Base-by-base conservation (phyloP, 73 alveolate species). In the Tetrahymena malaccensis region DNA sequence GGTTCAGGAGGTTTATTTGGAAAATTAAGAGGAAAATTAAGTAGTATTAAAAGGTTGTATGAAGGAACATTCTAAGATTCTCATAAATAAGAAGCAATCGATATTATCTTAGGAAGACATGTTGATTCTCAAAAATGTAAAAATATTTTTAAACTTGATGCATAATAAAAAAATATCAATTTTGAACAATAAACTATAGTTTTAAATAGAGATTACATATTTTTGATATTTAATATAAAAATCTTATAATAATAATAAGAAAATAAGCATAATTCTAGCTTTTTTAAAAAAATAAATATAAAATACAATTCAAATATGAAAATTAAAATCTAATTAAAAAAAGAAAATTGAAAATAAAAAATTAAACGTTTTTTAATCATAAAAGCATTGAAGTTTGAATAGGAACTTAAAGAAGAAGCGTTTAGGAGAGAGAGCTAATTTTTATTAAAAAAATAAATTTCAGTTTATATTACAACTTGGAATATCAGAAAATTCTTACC, bases 1-100 rank as follows among this genome's bases (percentile, higher is more conserved):
- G 99, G 99, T 34, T 70, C 89, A 7, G 89, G 40, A 27, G 89
- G 89, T 11, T 70, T 70, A 11, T 70, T 70, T 70, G 89, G 89
- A n/a, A 70, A 70, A 17, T 8, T 70, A 17, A 70, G 89, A 70
- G 89, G 89, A 27, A 70, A 70, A 8, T 34, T 70, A 11, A 70
- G 89, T n/a, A 70, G 89, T 25, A 70, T 70, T 3, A 70, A 70
- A 70, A 70, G 89, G 11, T 40, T 70, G 1, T 70, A 70, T 70
- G 89, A 70, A 70, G 89, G 89, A 3, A 70, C 89, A 27, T 70
- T 70, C 43, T 70, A 70, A 70, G 89, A 70, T n/a, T 70, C 89
- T 70, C 89, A 70, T 31, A 70, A 70, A 70, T 70, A 70, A 70
- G 89, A 70, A 22, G 89, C 89, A 0, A 70, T 70, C 31, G 89